Evolutionary conservation across 805 yeast species (phyloP), one percentile per base, ranked within the genome.

Genomic region (Starmerella cellae): DNA sequence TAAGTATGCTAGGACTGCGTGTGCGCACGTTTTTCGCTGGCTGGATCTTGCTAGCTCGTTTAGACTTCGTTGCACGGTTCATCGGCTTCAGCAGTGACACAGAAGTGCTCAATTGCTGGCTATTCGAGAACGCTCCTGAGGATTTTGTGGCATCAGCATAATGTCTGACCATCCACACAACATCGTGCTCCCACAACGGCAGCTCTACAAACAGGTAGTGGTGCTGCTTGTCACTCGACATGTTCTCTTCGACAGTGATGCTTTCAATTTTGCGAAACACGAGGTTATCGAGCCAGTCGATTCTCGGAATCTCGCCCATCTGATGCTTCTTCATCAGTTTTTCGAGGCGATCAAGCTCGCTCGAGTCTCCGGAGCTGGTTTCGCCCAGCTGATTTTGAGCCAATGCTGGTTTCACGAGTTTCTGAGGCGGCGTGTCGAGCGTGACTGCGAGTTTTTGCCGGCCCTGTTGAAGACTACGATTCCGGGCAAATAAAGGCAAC

Each of bases 271-370:
- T 65, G 11, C 82, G 66, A 47, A 77, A 66, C 0, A 79, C 71
- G 43, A 81, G 52, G 35, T 72, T 67, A 54, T 84, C 94, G 9
- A 85, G 64, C 96, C 96, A 87, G 38, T 70, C 74, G 1, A 73
- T 59, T 5, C 71, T 60, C 4, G 70, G 62, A 21, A 74, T 64
- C 21, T 81, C 87, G 1, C 85, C 85, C 46, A 71, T 68, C 53
- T 79, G 85, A 54, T 77, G 81, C 38, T 61, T 62, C 48, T 79
- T 77, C 33, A 81, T 63, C 38, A 70, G 63, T 37, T 58, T 58
- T 48, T 79, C 84, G 17, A 74, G 55, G 5, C 65, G 52, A 40
- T 71, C 74, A 66, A 70, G 66, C 35, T 65, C 65, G 24, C n/a
- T 20, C 9, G 22, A 5, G 11, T 9, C 19, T 29, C 6, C 18